A percentile compares a stretch with the other conserved stretches of the same genome.
Evolutionary conservation across 2,329 filamentous ascomycete species (phyloP).

Genomic region (Ophiostoma sp.): DNA sequence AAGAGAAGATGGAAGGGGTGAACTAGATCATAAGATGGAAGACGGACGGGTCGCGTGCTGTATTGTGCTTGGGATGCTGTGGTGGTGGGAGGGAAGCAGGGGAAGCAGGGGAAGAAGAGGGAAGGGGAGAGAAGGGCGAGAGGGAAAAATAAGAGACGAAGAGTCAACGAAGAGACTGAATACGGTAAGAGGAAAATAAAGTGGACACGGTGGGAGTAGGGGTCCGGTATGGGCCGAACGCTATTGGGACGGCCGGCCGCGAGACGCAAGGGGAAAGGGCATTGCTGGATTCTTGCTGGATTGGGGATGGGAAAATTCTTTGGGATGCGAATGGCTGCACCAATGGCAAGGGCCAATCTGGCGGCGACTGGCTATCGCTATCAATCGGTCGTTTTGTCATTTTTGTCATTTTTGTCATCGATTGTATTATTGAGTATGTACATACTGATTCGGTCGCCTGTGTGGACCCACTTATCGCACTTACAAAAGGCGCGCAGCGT

Average conservation of each 20-base stretch:
- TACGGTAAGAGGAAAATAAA: constrained; percentile 9
- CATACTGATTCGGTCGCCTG: too few species aligned
- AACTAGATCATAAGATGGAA: constrained; percentile 4
- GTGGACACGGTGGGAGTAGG: neutral
- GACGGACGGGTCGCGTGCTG: neutral
- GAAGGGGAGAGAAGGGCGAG: constrained; percentile 20
- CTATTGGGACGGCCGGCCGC: neutral
- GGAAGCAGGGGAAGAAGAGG: constrained; percentile 9
- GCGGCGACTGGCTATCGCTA: neutral
- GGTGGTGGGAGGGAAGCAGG: neutral
- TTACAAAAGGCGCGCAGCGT: too few species aligned
- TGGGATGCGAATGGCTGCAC: constrained; percentile 5
- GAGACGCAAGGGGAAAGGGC: neutral
- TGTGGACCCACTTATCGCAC: neutral
- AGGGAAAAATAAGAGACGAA: constrained; percentile 21
- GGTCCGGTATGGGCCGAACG: neutral
- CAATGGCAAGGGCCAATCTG: constrained; percentile 9
- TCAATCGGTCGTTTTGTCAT: neutral
- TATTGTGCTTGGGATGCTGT: neutral
- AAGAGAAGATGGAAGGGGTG: constrained; percentile 24
- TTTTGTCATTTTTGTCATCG: neutral
- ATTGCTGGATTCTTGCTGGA: neutral
- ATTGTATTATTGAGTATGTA: neutral
- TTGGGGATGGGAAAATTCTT: constrained; percentile 20
- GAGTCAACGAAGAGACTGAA: constrained; percentile 12